These are phyloP conservation scores for Malania oleifera DNA, from an alignment of 164 flowering plant genomes.

Conservation along the genomic window DNA sequence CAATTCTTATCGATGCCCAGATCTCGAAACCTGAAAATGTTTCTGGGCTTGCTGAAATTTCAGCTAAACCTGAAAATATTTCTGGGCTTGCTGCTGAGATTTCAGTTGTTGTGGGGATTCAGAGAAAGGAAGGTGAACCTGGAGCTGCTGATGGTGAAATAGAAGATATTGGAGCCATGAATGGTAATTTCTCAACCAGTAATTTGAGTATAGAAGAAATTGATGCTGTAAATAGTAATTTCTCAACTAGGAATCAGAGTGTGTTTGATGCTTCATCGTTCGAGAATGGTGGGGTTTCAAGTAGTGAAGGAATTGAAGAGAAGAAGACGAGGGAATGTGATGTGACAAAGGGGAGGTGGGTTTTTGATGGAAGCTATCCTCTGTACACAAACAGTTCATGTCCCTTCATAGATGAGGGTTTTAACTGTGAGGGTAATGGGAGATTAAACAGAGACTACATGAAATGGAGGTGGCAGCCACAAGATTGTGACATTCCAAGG, in stretches of 20 bases:
- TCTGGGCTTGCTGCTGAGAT: slow-evolving; percentile 19
- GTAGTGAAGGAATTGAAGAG: slow-evolving; percentile 16
- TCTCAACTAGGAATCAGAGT: slow-evolving; percentile 5
- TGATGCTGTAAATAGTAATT: slow-evolving; percentile 5
- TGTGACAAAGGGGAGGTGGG: slow-evolving; percentile 72
- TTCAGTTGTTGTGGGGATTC: slow-evolving; percentile 16
- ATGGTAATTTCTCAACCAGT: slow-evolving; percentile 5
- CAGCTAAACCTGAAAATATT: slow-evolving; percentile 20
- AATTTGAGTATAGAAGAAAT: slow-evolving; percentile 6
- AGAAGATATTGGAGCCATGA: background rate
- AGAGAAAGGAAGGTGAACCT: slow-evolving; percentile 8
- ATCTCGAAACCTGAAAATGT: slow-evolving; percentile 18
- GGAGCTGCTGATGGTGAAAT: background rate
- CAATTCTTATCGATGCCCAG: slow-evolving; percentile 29
- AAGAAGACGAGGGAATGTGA: slow-evolving; percentile 44
- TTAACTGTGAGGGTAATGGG: slow-evolving; percentile 74
- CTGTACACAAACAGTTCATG: slow-evolving; percentile 67
- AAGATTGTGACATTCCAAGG: slow-evolving; percentile 81
- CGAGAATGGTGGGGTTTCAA: slow-evolving; percentile 1
- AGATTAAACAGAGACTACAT: slow-evolving; percentile 64
- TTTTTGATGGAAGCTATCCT: slow-evolving; percentile 78
- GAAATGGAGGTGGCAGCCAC: slow-evolving; percentile 97
- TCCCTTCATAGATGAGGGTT: slow-evolving; percentile 87
- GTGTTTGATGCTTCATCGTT: slow-evolving; percentile 4
- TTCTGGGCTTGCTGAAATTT: slow-evolving; percentile 20